Conservation (phyloP, 1,284 basidiomycete species). For the Trichosporon faecale region DNA sequence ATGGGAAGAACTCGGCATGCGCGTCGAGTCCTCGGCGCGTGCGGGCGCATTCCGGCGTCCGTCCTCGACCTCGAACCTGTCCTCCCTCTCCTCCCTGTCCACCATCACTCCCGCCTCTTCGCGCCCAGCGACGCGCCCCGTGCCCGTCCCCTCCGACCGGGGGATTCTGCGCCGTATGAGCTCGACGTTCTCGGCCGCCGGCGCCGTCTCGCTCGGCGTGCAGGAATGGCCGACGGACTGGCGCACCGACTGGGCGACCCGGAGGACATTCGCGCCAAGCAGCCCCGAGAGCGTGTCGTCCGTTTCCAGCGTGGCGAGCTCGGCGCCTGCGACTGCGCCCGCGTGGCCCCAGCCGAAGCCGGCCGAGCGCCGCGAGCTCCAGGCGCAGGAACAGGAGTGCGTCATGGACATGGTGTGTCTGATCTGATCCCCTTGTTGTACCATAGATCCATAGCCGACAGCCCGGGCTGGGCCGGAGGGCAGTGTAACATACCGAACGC, state of each 20-base stretch:
- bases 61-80: background rate
- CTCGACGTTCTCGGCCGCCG: background rate
- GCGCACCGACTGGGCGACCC: background rate
- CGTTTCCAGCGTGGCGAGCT: background rate
- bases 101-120: background rate
- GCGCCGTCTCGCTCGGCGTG: background rate
- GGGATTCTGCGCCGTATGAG: background rate
- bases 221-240: slow-evolving; percentile 3
- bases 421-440: background rate
- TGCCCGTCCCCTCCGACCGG: background rate
- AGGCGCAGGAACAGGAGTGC: background rate
- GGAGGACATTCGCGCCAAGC: background rate
- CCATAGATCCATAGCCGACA: too few relatives aligned
- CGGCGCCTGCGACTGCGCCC: background rate
- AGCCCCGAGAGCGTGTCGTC: background rate
- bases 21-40: background rate
- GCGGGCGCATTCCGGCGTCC: background rate
- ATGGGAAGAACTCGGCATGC: background rate
- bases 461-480: too few relatives aligned
- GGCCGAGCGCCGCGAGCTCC: background rate
- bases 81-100: background rate
- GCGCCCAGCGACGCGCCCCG: too few relatives aligned
- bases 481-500: background rate
- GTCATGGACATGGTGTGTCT: slow-evolving; percentile 8
- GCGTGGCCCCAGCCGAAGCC: too few relatives aligned